Base-by-base conservation (phyloP, 148 eudicot genomes). In the Chenopodium suecicum region DNA sequence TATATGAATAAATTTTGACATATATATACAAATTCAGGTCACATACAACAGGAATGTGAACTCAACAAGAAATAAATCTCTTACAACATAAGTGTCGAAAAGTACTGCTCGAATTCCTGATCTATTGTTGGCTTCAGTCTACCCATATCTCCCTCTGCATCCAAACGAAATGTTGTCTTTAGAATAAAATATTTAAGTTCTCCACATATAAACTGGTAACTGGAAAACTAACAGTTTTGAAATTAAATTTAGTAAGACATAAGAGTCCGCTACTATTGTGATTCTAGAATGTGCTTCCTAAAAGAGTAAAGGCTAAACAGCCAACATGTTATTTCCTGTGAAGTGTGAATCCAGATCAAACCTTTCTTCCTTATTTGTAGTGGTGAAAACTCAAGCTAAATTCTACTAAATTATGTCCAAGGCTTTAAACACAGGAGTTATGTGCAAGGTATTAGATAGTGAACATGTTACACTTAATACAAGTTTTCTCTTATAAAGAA, bases 31-130 rank as follows among this genome's bases (percentile, higher is more conserved):
- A 56, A 0, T 56, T 56, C 0, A 37, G 17, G 62, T 56, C 62
- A 56, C 62, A 56, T 56, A 56, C 62, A 56, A 17, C 62, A 56
- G 62, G 62, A 56, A 11, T 0, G 62, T 14, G 62, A 56, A 4
- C 4, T 4, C 17, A 37, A 37, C 44, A 1, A 62, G 25, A 27
- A 50, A 32, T 7, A 7, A 17, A 17, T 34, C 19, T 74, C 76
- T 84, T 74, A 86, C 81, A 86, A 70, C 89, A 84, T 84, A 7
- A 86, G 86, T 48, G 63, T 79, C 17, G 86, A 87, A 71, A 87
- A 87, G 75, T 87, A 87, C 63, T 84, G 85, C 80, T 87, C 89
- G 37, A 87, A 87, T 80, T 87, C 89, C 67, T 82, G 86, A 71
- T 87, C 89, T 47, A 87, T 87, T 31, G 89, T 87, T 54, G 81